These are phyloP conservation scores for Penicillium paneum DNA, from an alignment of 2,329 filamentous ascomycete genomes.

Conservation along the genomic window DNA sequence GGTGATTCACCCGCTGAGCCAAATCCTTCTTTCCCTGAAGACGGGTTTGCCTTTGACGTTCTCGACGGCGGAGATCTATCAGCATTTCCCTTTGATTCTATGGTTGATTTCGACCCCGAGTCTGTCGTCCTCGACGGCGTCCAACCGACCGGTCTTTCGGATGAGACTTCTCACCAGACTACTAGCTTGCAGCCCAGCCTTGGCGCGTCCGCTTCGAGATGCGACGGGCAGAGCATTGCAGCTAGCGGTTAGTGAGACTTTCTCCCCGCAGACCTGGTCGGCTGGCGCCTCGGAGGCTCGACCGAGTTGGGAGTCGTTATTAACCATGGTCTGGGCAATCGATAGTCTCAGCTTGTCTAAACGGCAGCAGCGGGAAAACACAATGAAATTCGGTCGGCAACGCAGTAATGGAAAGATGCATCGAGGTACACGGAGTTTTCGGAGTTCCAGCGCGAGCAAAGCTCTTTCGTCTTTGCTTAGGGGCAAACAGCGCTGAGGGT, in stretches of 20 bases:
- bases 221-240: slow-evolving; percentile 54
- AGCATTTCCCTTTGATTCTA: slow-evolving; percentile 53
- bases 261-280: slow-evolving; percentile 36
- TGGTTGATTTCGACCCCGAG: slow-evolving; percentile 55
- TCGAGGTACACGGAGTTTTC: slow-evolving; percentile 40
- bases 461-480: slow-evolving; percentile 19
- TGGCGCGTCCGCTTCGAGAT: slow-evolving; percentile 54
- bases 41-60: slow-evolving; percentile 72
- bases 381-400: slow-evolving; percentile 33
- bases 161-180: slow-evolving; percentile 51
- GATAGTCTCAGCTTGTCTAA: slow-evolving; percentile 42
- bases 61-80: slow-evolving; percentile 48
- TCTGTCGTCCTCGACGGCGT: slow-evolving; percentile 44
- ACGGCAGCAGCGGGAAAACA: slow-evolving; percentile 28
- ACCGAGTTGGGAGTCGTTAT: slow-evolving; percentile 45
- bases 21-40: slow-evolving; percentile 75
- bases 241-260: slow-evolving; percentile 46
- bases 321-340: slow-evolving; percentile 47
- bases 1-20: slow-evolving; percentile 65
- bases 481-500: slow-evolving; percentile 30
- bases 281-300: slow-evolving; percentile 30
- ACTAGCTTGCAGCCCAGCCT: slow-evolving; percentile 52
- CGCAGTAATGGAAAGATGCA: slow-evolving; percentile 34
- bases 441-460: slow-evolving; percentile 35
- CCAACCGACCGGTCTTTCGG: slow-evolving; percentile 48